Evolutionary conservation across 2,329 filamentous ascomycete species (phyloP).

Genomic region (Aspergillus sp.): DNA sequence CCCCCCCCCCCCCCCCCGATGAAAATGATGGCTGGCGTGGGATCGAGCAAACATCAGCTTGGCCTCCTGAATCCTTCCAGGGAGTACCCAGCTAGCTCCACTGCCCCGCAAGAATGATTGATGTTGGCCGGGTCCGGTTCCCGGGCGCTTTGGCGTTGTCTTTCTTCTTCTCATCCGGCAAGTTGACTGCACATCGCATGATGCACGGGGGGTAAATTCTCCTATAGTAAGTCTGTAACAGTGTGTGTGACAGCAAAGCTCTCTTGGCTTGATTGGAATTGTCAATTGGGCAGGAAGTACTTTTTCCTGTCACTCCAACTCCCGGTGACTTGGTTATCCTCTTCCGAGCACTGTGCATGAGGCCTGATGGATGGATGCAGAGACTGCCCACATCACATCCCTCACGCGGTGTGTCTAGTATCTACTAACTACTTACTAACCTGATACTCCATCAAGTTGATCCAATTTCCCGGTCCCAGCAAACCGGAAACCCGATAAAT

Average conservation of each 20-base stretch:
- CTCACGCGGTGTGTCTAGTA: neutral
- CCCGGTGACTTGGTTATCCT: neutral
- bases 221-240: neutral
- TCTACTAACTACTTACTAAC: no score
- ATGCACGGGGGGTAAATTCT: slow-evolving; percentile 1
- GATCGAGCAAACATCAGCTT: neutral
- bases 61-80: neutral
- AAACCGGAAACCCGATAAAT: neutral
- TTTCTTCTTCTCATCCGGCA: neutral
- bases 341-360: neutral
- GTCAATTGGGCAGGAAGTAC: neutral
- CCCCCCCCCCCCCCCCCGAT: neutral
- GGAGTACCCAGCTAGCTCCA: neutral
- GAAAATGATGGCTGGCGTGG: neutral
- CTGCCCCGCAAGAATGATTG: neutral
- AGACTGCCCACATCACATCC: neutral
- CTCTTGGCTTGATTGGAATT: neutral
- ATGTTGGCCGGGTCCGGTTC: neutral
- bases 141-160: neutral
- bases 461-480: neutral
- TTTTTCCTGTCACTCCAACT: neutral
- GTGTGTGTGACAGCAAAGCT: neutral
- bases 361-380: neutral
- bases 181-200: neutral
- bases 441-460: neutral